A percentile compares a stretch with the other conserved stretches of the same genome.
These are phyloP conservation scores for Suillus lakei DNA, from an alignment of 768 basidiomycete species.

Conservation along the genomic window DNA sequence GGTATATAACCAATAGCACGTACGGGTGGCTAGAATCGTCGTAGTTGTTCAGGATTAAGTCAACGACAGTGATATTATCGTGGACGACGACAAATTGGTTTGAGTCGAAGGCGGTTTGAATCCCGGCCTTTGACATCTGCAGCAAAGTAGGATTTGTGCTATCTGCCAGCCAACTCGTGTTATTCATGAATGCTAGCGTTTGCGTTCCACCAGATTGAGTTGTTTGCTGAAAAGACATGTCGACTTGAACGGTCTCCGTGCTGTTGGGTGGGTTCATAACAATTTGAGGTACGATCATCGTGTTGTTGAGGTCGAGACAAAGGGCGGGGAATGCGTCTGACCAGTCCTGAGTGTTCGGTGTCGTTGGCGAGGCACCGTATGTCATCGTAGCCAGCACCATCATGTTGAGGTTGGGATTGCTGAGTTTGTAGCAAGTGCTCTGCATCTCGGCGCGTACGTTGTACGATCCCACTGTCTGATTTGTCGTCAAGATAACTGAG, in stretches of 20 bases:
- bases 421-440: constrained; percentile 33
- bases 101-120: constrained; percentile 30
- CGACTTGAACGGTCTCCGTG: constrained; percentile 22
- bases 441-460: constrained; percentile 45
- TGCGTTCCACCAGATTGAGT: constrained; percentile 30
- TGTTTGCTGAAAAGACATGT: constrained; percentile 31
- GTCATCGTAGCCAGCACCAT: constrained; percentile 35
- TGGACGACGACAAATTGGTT: constrained; percentile 30
- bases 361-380: constrained; percentile 30
- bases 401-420: constrained; percentile 30
- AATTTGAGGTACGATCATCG: constrained; percentile 33
- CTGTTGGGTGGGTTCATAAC: constrained; percentile 33
- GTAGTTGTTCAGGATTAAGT: constrained; percentile 26
- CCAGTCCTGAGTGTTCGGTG: constrained; percentile 32
- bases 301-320: constrained; percentile 33
- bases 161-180: constrained; percentile 32
- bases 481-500: constrained; percentile 49
- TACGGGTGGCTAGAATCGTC: constrained; percentile 38
- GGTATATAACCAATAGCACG: constrained; percentile 2
- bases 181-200: constrained; percentile 29
- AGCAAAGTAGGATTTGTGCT: constrained; percentile 32
- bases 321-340: constrained; percentile 25
- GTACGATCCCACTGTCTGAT: constrained; percentile 41
- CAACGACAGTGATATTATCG: constrained; percentile 32
- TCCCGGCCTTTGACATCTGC: constrained; percentile 28